Percentiles rank a stretch among this genome's conserved stretches.
Evolutionary conservation across 108 stramenopile species (phyloP).

Genomic region (Nitzschia palea): DNA sequence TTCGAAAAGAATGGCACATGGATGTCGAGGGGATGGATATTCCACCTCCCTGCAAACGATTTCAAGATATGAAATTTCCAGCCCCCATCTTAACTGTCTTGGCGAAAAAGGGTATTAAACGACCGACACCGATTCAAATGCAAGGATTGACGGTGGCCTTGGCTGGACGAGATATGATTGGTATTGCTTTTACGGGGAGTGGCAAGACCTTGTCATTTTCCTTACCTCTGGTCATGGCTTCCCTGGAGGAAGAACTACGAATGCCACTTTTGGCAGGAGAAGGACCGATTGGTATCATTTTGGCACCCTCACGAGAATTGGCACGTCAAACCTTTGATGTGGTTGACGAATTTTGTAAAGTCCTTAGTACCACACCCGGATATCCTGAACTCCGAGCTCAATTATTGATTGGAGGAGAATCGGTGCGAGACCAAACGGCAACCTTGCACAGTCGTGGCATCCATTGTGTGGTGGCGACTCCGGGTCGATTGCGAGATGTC

Average conservation of each 20-base stretch:
- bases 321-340: conserved; percentile 97
- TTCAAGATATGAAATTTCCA: conserved; percentile 95
- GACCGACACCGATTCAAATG: conserved; percentile 99
- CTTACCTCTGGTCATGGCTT: conserved; percentile 93
- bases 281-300: conserved; percentile 94
- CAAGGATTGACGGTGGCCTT: conserved; percentile 97
- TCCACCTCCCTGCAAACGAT: conserved; percentile 90
- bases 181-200: conserved; percentile 96
- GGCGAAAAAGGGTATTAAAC: conserved; percentile 81
- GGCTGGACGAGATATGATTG: conserved; percentile 97
- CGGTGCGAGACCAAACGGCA: conserved; percentile 83
- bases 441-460: conserved; percentile 72
- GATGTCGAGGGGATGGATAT: conserved; percentile 90
- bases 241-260: conserved; percentile 95
- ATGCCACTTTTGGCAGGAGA: conserved; percentile 92
- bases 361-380: conserved; percentile 28
- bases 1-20: conserved; percentile 96
- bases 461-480: conserved; percentile 96
- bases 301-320: conserved; percentile 96
- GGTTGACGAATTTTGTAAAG: conserved; percentile 67
- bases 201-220: conserved; percentile 97
- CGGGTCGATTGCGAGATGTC: conserved; percentile 93
- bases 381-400: conserved; percentile 86
- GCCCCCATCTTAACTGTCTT: conserved; percentile 76
- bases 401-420: conserved; percentile 95